Percentiles rank a stretch among this genome's conserved stretches.
Conservation (phyloP, 495 filamentous ascomycete species). For the Penicillium chermesinum region DNA sequence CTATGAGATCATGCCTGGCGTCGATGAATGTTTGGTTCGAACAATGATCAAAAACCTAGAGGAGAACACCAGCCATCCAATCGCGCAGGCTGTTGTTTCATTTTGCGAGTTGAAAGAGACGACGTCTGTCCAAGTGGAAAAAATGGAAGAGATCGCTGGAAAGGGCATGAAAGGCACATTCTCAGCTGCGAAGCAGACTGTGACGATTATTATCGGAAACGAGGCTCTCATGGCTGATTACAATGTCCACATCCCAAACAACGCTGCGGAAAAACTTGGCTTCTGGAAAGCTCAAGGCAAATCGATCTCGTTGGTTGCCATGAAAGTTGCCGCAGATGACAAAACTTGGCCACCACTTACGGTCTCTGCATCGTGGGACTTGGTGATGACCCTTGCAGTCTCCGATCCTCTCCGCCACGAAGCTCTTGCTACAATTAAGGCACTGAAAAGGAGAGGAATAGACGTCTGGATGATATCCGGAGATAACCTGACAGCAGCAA, state of each 20-base stretch:
- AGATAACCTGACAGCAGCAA: slow-evolving; percentile 54
- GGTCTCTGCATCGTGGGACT: too few relatives aligned
- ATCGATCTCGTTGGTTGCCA: too few relatives aligned
- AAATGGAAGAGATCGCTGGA: slow-evolving; percentile 73
- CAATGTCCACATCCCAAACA: too few relatives aligned
- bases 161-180: slow-evolving; percentile 75
- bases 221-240: slow-evolving; percentile 49
- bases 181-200: slow-evolving; percentile 61
- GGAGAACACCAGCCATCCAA: slow-evolving; percentile 78
- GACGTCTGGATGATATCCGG: slow-evolving; percentile 91
- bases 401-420: slow-evolving; percentile 77
- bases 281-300: too few relatives aligned
- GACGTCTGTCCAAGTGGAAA: slow-evolving; percentile 34
- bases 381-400: too few relatives aligned
- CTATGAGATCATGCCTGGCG: slow-evolving; percentile 48
- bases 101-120: slow-evolving; percentile 52
- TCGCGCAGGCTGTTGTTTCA: slow-evolving; percentile 72
- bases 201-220: slow-evolving; percentile 85
- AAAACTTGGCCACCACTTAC: too few relatives aligned
- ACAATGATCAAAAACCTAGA: slow-evolving; percentile 62
- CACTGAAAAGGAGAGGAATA: slow-evolving; percentile 59
- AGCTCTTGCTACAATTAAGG: slow-evolving; percentile 56
- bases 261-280: too few relatives aligned
- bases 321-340: too few relatives aligned
- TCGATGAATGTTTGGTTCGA: slow-evolving; percentile 40